Base-by-base conservation (phyloP, 2,329 filamentous ascomycete genomes). In the Nemania diffusa region DNA sequence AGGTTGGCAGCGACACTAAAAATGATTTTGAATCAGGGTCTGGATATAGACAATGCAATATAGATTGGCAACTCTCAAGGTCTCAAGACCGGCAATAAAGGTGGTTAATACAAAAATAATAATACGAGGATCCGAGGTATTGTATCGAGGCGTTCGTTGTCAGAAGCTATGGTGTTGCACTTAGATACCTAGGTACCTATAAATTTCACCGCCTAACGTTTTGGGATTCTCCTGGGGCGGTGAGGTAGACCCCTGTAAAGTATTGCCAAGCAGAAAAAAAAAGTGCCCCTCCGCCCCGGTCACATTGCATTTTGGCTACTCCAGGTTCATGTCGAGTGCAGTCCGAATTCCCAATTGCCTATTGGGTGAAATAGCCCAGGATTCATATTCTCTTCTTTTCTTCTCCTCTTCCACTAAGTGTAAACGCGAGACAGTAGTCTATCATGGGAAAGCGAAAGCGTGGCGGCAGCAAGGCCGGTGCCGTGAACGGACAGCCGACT, bases 381-480 rank as follows among this genome's bases (percentile, higher is more conserved):
- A 11, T n/a, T 24, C 15, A 11, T 22, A 22, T n/a, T 48, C 17
- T 15, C 13, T 11, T 34, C 11, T 44, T n/a, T 62, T 32, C n/a
- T 13, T 15, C 13, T 11, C 26, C 11, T 44, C 17, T 62, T 32
- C n/a, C 2, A 55, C 13, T 22, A 8, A 58, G 15, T 13, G 26
- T 2, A 20, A 15, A 55, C 15, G 13, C 15, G 48, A 13, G 1
- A 63, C 5, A 37, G 4, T 5, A 34, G 2, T 22, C 63, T 46
- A 69, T 61, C 58, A 84, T 83, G 82, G 80, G 71, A 60, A 84
- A 84, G 74, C 77, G 82, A 53, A 84, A 84, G 77, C 79, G 81
- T 56, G 72, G 75, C 15, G 67, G 74, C 62, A 79, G 78, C 60
- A 79, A 79, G 68, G 53, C 60, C 29, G 67, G 70, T 17, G 57